These are phyloP conservation scores for Physocladia obscura DNA, from an alignment of 192 early-diverging fungal genomes.

Conservation along the genomic window DNA sequence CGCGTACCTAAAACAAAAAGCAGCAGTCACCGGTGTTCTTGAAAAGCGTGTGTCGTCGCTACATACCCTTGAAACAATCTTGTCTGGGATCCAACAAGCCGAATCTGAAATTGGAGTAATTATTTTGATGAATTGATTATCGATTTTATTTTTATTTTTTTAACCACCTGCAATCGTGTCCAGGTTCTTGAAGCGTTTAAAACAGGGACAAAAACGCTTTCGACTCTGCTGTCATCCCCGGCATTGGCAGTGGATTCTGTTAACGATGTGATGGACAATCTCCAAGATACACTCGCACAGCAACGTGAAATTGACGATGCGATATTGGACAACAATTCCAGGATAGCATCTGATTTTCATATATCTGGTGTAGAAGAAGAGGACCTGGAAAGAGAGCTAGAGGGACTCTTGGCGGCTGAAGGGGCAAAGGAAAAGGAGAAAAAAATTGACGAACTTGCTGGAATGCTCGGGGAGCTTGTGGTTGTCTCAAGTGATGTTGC, in stretches of 20 bases:
- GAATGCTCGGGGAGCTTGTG: too few relatives aligned
- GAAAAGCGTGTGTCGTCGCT: conserved; percentile 56
- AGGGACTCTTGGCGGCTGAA: conserved; percentile 23
- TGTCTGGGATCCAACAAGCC: conserved; percentile 63
- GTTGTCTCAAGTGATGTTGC: too few relatives aligned
- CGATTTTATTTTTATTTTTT: neutral
- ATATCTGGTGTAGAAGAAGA: conserved; percentile 18
- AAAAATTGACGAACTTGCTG: too few relatives aligned
- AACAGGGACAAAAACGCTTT: conserved; percentile 57
- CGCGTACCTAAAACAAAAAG: conserved; percentile 56
- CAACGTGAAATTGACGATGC: conserved; percentile 64
- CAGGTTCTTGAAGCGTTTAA: conserved; percentile 62
- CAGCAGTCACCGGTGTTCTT: conserved; percentile 51
- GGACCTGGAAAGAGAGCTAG: conserved; percentile 37
- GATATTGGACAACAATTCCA: conserved; percentile 37
- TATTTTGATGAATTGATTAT: conserved; percentile 2
- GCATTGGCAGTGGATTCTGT: conserved; percentile 52
- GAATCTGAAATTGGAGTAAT: conserved; percentile 59
- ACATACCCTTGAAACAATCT: conserved; percentile 59
- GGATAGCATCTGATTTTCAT: conserved; percentile 22
- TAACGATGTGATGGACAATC: conserved; percentile 59
- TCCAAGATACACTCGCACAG: conserved; percentile 60
- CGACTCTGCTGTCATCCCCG: conserved; percentile 43
- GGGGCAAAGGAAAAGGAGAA: too few relatives aligned
- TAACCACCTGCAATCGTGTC: neutral